Conservation (phyloP, 208 protist species). For the Herpetomonas tarakana region DNA sequence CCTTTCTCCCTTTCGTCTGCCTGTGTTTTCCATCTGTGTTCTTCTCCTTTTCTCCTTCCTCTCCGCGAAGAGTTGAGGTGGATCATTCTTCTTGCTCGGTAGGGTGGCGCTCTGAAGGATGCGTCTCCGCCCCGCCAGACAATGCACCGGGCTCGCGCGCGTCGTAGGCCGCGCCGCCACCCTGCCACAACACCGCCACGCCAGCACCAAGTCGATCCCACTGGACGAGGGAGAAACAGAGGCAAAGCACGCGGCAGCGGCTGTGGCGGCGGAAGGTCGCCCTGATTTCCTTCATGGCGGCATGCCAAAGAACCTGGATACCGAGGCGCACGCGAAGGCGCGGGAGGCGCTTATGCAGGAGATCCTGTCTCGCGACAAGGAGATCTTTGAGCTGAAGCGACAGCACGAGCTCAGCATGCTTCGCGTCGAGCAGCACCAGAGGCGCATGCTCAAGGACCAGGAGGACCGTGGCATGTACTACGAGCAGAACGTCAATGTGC, state of each 20-base stretch:
- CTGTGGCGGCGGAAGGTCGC: neutral
- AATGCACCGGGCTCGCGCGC: too few relatives aligned
- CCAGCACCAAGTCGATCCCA: neutral
- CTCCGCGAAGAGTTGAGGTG: too few relatives aligned
- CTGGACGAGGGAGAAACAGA: neutral
- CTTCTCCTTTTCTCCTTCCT: too few relatives aligned
- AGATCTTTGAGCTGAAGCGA: constrained; percentile 86
- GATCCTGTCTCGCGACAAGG: constrained; percentile 82
- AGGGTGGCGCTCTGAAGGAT: too few relatives aligned
- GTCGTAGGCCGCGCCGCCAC: too few relatives aligned
- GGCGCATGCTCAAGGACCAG: constrained; percentile 82
- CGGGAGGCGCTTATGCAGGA: constrained; percentile 66
- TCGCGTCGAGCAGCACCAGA: constrained; percentile 81
- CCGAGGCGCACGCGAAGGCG: constrained; percentile 11
- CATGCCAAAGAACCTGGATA: neutral
- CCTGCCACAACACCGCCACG: too few relatives aligned
- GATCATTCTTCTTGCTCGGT: too few relatives aligned
- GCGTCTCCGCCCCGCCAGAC: too few relatives aligned
- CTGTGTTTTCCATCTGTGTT: too few relatives aligned
- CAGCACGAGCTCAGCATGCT: constrained; percentile 91
- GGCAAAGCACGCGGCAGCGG: constrained; percentile 2
- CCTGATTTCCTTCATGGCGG: neutral
- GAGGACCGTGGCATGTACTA: constrained; percentile 90
- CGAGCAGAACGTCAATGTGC: constrained; percentile 89
- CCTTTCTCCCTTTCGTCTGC: too few relatives aligned